phyloP scores from a whole-genome alignment of 2,329 filamentous ascomycete genomes.

The Drechslerella stenobrocha region DNA sequence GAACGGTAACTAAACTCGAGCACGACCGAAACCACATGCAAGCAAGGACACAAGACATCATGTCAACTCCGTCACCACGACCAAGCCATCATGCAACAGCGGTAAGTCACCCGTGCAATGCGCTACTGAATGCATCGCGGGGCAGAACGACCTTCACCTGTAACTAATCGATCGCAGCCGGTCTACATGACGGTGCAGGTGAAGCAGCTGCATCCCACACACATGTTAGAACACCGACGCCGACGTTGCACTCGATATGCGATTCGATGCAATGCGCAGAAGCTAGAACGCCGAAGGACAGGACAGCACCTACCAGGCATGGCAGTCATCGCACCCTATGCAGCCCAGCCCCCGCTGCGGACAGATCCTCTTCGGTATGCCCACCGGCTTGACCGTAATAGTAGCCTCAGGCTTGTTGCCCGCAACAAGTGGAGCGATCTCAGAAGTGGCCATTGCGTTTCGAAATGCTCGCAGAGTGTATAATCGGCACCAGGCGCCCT shows the following conservation, averaged over 20 bases:
- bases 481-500: not conserved
- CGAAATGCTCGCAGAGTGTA: constrained; percentile 1
- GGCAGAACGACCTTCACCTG: no score
- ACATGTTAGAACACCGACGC: not conserved
- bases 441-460: constrained; percentile 42
- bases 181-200: constrained; percentile 37
- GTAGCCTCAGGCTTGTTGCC: constrained; percentile 36
- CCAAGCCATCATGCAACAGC: no score
- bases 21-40: no score
- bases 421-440: constrained; percentile 39
- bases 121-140: no score
- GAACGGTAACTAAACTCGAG: no score
- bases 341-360: constrained; percentile 46
- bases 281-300: not conserved
- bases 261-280: not conserved
- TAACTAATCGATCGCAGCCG: no score
- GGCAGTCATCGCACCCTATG: constrained; percentile 46
- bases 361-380: constrained; percentile 41
- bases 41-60: no score
- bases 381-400: constrained; percentile 26
- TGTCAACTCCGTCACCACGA: no score
- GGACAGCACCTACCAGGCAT: constrained; percentile 36
- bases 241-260: not conserved
- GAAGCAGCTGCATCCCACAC: constrained; percentile 18
- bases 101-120: no score